Percentiles rank a stretch among this genome's conserved stretches.
phyloP scores from a whole-genome alignment of 257 asterid species.

The Cordia subcordata region DNA sequence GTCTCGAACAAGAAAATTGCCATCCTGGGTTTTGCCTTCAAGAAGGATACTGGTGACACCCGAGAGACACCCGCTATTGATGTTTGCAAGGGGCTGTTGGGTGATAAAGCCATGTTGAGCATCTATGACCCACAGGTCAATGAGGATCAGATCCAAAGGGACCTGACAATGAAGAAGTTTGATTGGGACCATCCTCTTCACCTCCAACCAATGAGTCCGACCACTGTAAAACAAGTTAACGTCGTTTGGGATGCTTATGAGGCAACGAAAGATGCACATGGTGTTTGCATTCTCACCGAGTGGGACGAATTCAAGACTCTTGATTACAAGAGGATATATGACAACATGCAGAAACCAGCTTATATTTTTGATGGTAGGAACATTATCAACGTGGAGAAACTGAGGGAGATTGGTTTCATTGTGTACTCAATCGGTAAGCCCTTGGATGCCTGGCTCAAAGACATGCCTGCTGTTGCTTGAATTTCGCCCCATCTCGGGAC shows the following conservation, averaged over 20 bases:
- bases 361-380: conserved; percentile 81
- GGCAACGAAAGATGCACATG: conserved; percentile 78
- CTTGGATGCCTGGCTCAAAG: conserved; percentile 86
- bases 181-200: conserved; percentile 94
- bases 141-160: conserved; percentile 83
- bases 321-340: conserved; percentile 68
- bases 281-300: conserved; percentile 76
- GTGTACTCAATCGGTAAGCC: conserved; percentile 90
- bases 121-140: conserved; percentile 83
- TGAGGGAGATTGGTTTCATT: conserved; percentile 79
- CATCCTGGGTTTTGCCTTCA: conserved; percentile 73
- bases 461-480: conserved; percentile 83
- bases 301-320: conserved; percentile 89
- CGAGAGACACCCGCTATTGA: conserved; percentile 87
- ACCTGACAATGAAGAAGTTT: conserved; percentile 73
- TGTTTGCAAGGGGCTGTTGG: conserved; percentile 79
- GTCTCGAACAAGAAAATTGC: conserved; percentile 84
- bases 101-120: conserved; percentile 75
- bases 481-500: conserved; percentile 16
- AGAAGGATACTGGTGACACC: conserved; percentile 84
- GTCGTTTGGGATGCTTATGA: conserved; percentile 68
- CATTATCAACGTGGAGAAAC: conserved; percentile 48
- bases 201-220: conserved; percentile 87
- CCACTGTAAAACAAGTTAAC: conserved; percentile 62
- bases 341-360: conserved; percentile 91